A percentile compares a stretch with the other conserved stretches of the same genome.
Conservation (phyloP, 495 filamentous ascomycete genomes). For the Annulohypoxylon maeteangense region DNA sequence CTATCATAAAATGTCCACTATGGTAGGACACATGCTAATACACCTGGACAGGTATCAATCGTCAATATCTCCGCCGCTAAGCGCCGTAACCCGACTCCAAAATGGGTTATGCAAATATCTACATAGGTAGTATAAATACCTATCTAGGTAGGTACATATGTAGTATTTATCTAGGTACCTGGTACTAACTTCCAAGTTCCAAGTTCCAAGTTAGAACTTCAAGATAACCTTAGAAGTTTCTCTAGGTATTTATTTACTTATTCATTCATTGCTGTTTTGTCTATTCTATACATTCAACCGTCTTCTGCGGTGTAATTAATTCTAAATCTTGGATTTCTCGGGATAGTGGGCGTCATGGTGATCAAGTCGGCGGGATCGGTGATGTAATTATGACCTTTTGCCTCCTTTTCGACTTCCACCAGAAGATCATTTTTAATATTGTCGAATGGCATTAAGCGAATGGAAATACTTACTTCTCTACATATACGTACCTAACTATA, state of each 20-base stretch:
- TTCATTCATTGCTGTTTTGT: too few species aligned
- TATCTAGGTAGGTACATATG: neutral
- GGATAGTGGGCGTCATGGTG: conserved; percentile 27
- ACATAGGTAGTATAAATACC: neutral
- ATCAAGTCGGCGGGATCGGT: conserved; percentile 10
- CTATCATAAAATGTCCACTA: too few species aligned
- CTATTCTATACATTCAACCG: neutral
- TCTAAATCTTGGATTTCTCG: neutral
- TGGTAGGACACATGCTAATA: too few species aligned
- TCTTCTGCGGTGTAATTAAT: neutral
- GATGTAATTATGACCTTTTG: conserved; percentile 40
- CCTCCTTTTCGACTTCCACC: neutral
- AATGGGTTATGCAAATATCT: neutral
- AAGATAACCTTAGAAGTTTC: too few species aligned
- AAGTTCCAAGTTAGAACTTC: too few species aligned
- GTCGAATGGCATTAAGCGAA: neutral
- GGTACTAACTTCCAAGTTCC: too few species aligned
- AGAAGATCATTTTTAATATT: neutral
- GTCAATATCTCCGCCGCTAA: neutral
- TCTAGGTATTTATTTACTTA: neutral
- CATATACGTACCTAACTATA: neutral
- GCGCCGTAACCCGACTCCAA: neutral
- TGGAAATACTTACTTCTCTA: neutral
- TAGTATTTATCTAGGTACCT: neutral
- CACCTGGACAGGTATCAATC: neutral